phyloP scores from a whole-genome alignment of 1,139 yeast genomes.

The Groenewaldozyma auringiensis region DNA sequence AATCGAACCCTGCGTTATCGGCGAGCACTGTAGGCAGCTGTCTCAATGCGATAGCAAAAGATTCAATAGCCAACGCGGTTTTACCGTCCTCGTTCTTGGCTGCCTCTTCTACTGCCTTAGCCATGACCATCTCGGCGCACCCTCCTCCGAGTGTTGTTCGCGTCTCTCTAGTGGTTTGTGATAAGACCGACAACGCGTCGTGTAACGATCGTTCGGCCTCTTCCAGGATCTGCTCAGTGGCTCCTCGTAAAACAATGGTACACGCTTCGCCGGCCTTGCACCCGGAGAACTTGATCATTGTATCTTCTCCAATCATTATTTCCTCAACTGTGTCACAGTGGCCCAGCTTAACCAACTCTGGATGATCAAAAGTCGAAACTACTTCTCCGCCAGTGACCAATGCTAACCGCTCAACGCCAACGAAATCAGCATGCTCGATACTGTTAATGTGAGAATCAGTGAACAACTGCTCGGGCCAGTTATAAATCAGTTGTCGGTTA shows the following conservation, averaged over 20 bases:
- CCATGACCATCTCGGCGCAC: slow-evolving; percentile 96
- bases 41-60: slow-evolving; percentile 88
- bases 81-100: slow-evolving; percentile 94
- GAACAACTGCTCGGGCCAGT: slow-evolving; percentile 94
- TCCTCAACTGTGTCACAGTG: slow-evolving; percentile 88
- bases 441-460: slow-evolving; percentile 83
- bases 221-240: slow-evolving; percentile 90
- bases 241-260: slow-evolving; percentile 92
- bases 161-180: slow-evolving; percentile 94
- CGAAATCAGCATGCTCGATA: slow-evolving; percentile 97
- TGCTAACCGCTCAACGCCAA: slow-evolving; percentile 94
- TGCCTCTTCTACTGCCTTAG: slow-evolving; percentile 91
- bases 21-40: slow-evolving; percentile 93
- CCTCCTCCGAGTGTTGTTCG: slow-evolving; percentile 97
- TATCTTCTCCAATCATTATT: slow-evolving; percentile 83
- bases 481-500: slow-evolving; percentile 92
- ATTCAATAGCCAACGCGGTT: slow-evolving; percentile 88
- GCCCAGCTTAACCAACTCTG: slow-evolving; percentile 79
- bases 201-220: slow-evolving; percentile 97
- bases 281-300: slow-evolving; percentile 81
- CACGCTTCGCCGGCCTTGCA: slow-evolving; percentile 96
- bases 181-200: slow-evolving; percentile 90
- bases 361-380: slow-evolving; percentile 90
- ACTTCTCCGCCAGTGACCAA: slow-evolving; percentile 98
- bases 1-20: slow-evolving; percentile 95